Base-by-base conservation (phyloP, 805 yeast species). In the Yamadazyma philogaea region DNA sequence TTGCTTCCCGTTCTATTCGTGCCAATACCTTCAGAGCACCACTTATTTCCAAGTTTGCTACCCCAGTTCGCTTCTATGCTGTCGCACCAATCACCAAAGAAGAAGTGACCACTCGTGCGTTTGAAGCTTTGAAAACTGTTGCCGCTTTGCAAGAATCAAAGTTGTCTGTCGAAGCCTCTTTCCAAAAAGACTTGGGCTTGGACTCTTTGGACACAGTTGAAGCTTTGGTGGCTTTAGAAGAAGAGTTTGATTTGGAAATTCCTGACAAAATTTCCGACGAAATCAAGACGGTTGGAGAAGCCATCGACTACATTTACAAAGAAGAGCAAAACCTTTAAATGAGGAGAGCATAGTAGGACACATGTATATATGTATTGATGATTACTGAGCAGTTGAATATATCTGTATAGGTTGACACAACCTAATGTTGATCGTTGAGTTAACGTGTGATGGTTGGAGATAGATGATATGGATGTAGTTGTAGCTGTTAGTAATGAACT, bases 151-250 rank as follows among this genome's bases (percentile, higher is more conserved):
- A 70, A 53, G 75, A 70, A 50, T 66, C 74, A 39, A 66, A 62
- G 46, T 59, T 70, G 40, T 43, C 70, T 28, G 61, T 64, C 53
- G 72, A 66, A 22, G 72, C 86, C 7, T 72, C 79, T 38, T 80
- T 82, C 63, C 72, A 75, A 48, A 78, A 75, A 52, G 95, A 87
- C 58, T 77, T 87, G 53, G 91, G 90, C n/a, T 77, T 87, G 61
- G 99, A 91, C 67, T 87, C 96, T 7, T 77, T 91, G 53, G 99
- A 91, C 60, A 85, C 93, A 49, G 96, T 91, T 49, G 99, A 91
- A 72, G 90, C 93, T 43, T 77, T 93, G 56, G 96, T 93, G 66
- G 96, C 96, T 44, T 83, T 91, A 59, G 99, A 91, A 74, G 96
- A 90, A 75, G 75, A 82, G 62, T 81, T 81, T 54, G 88, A 87